phyloP scores from a whole-genome alignment of 345 rosid species.

The Eucalyptus camaldulensis region DNA sequence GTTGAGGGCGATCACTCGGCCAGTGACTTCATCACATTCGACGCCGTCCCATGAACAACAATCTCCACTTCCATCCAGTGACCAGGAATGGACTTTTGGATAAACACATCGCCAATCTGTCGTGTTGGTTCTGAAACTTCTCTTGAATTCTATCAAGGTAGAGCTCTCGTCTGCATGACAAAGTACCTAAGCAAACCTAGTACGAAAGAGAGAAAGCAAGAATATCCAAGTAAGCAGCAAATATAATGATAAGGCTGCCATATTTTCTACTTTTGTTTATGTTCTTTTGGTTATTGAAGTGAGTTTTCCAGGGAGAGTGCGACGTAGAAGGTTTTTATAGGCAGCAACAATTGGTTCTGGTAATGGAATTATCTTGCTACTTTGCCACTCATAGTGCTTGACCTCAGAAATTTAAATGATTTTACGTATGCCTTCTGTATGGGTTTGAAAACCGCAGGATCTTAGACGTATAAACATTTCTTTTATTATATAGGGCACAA shows the following conservation, averaged over 20 bases:
- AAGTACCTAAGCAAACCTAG: not conserved
- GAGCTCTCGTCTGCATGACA: not conserved
- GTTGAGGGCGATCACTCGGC: not conserved
- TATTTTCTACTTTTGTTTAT: too few relatives aligned
- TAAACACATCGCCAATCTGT: rapidly evolving
- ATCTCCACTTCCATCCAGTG: not conserved
- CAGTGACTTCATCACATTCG: not conserved
- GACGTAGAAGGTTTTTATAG: too few relatives aligned
- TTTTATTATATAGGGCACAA: not conserved
- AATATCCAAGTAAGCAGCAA: not conserved
- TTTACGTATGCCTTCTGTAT: not conserved
- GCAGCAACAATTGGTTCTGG: too few relatives aligned
- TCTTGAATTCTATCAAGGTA: not conserved
- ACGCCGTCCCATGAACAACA: not conserved
- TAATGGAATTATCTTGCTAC: too few relatives aligned
- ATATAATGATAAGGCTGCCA: not conserved
- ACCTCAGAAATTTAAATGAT: not conserved
- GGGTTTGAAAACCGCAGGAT: not conserved
- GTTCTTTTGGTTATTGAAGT: too few relatives aligned
- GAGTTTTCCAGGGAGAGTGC: too few relatives aligned
- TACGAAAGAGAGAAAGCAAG: not conserved
- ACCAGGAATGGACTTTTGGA: not conserved
- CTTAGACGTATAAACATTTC: not conserved
- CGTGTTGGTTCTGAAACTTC: not conserved
- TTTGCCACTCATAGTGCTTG: not conserved